Evolutionary conservation across 805 yeast genomes (phyloP).

Genomic region (Pichia manshurica): DNA sequence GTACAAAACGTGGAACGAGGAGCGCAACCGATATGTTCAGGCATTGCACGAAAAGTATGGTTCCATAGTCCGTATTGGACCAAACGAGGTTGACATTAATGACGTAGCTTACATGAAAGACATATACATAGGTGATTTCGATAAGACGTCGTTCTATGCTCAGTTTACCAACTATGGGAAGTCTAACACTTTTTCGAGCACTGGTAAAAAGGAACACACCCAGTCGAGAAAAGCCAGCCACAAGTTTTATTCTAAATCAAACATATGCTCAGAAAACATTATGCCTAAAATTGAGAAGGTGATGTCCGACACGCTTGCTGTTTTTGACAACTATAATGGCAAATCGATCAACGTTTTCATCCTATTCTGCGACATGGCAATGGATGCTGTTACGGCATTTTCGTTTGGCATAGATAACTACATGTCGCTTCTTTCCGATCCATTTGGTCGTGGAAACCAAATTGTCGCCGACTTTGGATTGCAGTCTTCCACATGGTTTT

Average conservation of each 20-base stretch:
- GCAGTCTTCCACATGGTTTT: conserved; percentile 57
- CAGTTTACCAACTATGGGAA: conserved; percentile 56
- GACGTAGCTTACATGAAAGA: conserved; percentile 46
- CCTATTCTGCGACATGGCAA: conserved; percentile 64
- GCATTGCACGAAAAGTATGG: conserved; percentile 52
- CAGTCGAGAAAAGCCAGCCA: conserved; percentile 36
- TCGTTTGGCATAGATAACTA: conserved; percentile 50
- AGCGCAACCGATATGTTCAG: conserved; percentile 45
- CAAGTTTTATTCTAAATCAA: conserved; percentile 41
- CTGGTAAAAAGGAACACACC: conserved; percentile 45
- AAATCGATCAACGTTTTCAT: conserved; percentile 48
- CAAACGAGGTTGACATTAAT: conserved; percentile 54
- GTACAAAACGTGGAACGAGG: conserved; percentile 40
- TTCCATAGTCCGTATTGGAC: conserved; percentile 55
- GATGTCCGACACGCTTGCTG: conserved; percentile 26
- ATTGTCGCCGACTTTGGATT: conserved; percentile 41
- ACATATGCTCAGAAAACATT: conserved; percentile 30
- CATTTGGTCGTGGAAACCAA: conserved; percentile 33
- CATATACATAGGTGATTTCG: conserved; percentile 50
- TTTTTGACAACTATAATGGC: conserved; percentile 19
- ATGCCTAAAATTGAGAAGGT: conserved; percentile 32
- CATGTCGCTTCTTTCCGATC: conserved; percentile 38
- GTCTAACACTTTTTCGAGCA: conserved; percentile 53
- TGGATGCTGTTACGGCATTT: conserved; percentile 62
- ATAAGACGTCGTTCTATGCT: conserved; percentile 53